Base-by-base conservation (phyloP, 2,329 filamentous ascomycete genomes). In the Talaromyces islandicus region DNA sequence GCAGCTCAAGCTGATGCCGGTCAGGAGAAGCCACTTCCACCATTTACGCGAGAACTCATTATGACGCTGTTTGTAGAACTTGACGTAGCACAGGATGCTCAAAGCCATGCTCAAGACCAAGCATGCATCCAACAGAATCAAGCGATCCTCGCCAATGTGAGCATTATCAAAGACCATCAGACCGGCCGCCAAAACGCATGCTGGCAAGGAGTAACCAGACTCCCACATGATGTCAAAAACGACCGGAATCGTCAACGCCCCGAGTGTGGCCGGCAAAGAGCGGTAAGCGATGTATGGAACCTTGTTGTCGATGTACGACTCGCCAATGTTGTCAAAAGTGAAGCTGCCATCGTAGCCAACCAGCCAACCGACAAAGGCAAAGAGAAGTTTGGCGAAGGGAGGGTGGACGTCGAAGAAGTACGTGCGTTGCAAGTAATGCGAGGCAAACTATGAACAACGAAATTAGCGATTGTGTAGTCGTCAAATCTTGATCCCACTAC, bases 331-430 rank as follows among this genome's bases (percentile, higher is more conserved):
- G 69, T 99, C 94, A 77, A 99, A 99, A 73, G 96, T 87, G 79
- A 97, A 99, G 73, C 92, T 88, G 67, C 94, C 94, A 79, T 97
- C 91, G 76, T 96, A 99, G 71, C 94, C 94, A 57, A 97, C 90
- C 58, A 97, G 84, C 94, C 94, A 99, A 74, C 94, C 94, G 79
- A 96, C 92, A 65, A 97, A 86, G 67, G 92, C 94, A 73, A 97
- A 97, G 56, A 99, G 87, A 62, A 99, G 91, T 82, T 99, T 99
- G 77, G 91, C 94, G 69, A 99, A 95, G 17, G 94, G 94, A 67
- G 94, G 94, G 76, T 99, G 94, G 59, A 99, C 94, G 80, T 99
- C 94, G 86, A 99, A 99, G 83, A 99, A 99, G 81, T 97, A 99
- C 64, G 92, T 97, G 70, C 92, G 89, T 79, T 97, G 88, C 68